Conservation (phyloP, 1,284 basidiomycete species). For the Sanghuangporus baumii region DNA sequence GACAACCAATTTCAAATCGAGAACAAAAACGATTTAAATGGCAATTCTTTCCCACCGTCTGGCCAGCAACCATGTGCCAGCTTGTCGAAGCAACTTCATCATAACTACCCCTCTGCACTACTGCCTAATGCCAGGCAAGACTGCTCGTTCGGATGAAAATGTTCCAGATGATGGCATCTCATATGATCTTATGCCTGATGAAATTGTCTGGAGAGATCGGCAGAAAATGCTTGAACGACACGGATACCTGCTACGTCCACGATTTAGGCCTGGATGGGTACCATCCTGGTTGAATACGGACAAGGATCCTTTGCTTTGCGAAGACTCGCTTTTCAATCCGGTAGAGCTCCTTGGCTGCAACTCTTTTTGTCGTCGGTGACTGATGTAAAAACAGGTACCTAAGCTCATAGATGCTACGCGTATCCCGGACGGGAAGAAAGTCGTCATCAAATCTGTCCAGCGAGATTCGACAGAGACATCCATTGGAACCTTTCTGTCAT, state of each 20-base stretch:
- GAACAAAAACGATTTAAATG: no score
- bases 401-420: neutral
- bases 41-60: no score
- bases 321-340: slow-evolving; percentile 15
- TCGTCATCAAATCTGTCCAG: neutral
- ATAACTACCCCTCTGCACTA: no score
- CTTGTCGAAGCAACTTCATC: no score
- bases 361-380: neutral
- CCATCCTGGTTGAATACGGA: slow-evolving; percentile 22
- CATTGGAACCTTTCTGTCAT: slow-evolving; percentile 11
- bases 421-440: neutral
- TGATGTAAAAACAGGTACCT: neutral
- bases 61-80: no score
- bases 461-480: neutral
- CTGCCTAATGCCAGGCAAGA: neutral
- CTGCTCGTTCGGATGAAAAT: neutral
- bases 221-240: neutral
- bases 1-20: no score
- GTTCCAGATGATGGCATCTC: neutral
- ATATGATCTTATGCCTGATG: neutral
- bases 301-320: slow-evolving; percentile 15
- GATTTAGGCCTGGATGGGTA: slow-evolving; percentile 16
- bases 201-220: slow-evolving; percentile 3
- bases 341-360: neutral
- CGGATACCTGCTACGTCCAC: slow-evolving; percentile 2